Evolutionary conservation across 2,329 filamentous ascomycete species (phyloP).

Genomic region (Onygenales sp.): DNA sequence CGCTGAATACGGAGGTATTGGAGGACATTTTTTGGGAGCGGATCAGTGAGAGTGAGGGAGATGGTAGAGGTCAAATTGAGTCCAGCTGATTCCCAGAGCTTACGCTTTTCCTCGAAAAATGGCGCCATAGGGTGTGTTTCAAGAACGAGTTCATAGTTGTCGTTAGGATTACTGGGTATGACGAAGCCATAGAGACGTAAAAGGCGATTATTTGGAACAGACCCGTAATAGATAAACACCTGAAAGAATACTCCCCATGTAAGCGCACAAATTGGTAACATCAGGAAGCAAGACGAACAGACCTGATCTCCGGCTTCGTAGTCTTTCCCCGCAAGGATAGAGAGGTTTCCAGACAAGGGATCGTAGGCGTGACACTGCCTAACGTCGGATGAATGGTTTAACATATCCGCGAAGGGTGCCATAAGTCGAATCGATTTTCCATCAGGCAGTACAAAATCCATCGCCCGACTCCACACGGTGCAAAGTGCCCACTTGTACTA

Average conservation of each 20-base stretch:
- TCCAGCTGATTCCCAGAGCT: conserved; percentile 25
- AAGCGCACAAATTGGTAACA: conserved; percentile 12
- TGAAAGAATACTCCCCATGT: conserved; percentile 12
- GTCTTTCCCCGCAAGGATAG: conserved; percentile 19
- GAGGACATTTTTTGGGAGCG: conserved; percentile 24
- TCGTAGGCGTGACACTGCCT: conserved; percentile 29
- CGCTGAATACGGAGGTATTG: conserved; percentile 29
- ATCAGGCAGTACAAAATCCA: conserved; percentile 23
- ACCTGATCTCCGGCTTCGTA: conserved; percentile 28
- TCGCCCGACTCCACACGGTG: conserved; percentile 22
- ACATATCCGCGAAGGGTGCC: conserved; percentile 29
- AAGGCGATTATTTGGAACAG: conserved; percentile 26
- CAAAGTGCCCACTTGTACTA: conserved; percentile 31
- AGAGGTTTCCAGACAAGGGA: conserved; percentile 22
- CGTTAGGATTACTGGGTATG: conserved; percentile 25
- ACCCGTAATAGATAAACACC: conserved; percentile 27
- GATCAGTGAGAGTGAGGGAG: conserved; percentile 24
- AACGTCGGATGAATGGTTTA: conserved; percentile 26
- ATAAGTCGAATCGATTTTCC: conserved; percentile 16
- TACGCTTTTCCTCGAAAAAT: conserved; percentile 26
- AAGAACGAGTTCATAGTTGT: conserved; percentile 30
- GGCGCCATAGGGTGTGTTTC: conserved; percentile 24
- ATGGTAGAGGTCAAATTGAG: conserved; percentile 23
- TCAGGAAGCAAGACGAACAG: conserved; percentile 14
- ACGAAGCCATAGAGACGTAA: conserved; percentile 31